phyloP scores from a whole-genome alignment of 2,329 filamentous ascomycete species.

The Zalaria obscura region DNA sequence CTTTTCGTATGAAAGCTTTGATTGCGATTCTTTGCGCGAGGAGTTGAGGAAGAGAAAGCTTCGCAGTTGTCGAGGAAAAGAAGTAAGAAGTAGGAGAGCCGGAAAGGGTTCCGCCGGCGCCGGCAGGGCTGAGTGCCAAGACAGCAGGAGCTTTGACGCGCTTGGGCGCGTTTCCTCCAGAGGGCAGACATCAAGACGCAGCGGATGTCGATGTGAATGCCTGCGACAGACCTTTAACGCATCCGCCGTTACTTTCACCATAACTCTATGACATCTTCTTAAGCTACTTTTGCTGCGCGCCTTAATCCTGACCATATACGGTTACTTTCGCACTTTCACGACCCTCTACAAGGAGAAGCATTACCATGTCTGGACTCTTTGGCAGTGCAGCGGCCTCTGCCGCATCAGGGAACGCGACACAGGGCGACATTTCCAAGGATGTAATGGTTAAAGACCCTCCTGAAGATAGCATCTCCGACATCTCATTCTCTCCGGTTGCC shows the following conservation, averaged over 20 bases:
- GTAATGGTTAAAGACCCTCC: conserved; percentile 66
- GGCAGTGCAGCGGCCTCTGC: conserved; percentile 37
- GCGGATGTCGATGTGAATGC: no score
- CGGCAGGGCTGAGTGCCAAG: background rate
- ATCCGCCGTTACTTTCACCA: no score
- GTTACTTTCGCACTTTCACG: no score
- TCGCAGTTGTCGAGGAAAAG: conserved; percentile 16
- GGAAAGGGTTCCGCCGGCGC: background rate
- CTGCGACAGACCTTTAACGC: no score
- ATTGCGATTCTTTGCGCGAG: conserved; percentile 99
- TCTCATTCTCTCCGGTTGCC: conserved; percentile 62
- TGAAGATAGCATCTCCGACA: conserved; percentile 77
- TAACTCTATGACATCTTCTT: no score
- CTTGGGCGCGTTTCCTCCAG: conserved; percentile 38
- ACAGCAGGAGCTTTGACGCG: conserved; percentile 34
- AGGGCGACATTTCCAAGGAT: conserved; percentile 85
- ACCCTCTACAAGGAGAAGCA: background rate
- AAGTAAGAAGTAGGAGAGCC: background rate
- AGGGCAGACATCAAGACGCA: no score
- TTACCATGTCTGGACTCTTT: conserved; percentile 51
- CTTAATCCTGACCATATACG: no score
- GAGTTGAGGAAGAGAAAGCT: conserved; percentile 38
- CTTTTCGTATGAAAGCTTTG: conserved; percentile 92
- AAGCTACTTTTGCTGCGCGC: no score
- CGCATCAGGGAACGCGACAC: conserved; percentile 49